These are phyloP conservation scores for Pythium pyrilobum DNA, from an alignment of 352 stramenopile species.

Conservation along the genomic window DNA sequence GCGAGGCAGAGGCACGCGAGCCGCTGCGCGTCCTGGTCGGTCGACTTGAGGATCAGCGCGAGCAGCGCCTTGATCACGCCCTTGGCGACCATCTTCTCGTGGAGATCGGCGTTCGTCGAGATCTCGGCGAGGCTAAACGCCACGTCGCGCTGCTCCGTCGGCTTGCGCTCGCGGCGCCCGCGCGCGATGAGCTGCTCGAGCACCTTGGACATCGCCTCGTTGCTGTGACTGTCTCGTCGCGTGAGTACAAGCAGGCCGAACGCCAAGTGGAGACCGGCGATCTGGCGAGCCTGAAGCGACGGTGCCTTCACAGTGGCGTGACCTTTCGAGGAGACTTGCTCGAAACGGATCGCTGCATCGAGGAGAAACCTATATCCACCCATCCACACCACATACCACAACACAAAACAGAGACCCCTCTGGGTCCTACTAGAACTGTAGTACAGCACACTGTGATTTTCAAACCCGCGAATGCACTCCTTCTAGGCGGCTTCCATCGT, in stretches of 20 bases:
- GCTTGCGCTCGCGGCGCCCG: conserved; percentile 91
- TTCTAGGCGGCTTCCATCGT: background rate
- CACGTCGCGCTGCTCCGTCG: conserved; percentile 94
- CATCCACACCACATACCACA: too few species aligned
- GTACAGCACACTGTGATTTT: too few species aligned
- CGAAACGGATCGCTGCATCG: too few species aligned
- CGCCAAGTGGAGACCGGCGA: too few species aligned
- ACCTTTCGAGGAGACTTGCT: too few species aligned
- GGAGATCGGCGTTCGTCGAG: conserved; percentile 90
- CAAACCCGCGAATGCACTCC: background rate
- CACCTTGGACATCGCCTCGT: conserved; percentile 84
- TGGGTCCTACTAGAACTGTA: too few species aligned
- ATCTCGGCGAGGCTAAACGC: conserved; percentile 95
- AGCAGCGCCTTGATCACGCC: conserved; percentile 92
- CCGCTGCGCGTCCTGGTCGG: conserved; percentile 91
- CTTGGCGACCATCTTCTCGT: conserved; percentile 94
- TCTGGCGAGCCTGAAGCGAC: too few species aligned
- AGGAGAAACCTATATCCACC: too few species aligned
- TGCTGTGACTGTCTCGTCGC: too few species aligned
- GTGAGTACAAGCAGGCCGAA: too few species aligned
- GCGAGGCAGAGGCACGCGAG: conserved; percentile 94
- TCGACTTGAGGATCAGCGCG: conserved; percentile 87
- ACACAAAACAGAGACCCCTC: too few species aligned
- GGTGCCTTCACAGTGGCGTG: too few species aligned
- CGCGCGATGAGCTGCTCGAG: conserved; percentile 95